These are phyloP conservation scores for Thraustochytrium striatum DNA, from an alignment of 352 stramenopile species.

Conservation along the genomic window DNA sequence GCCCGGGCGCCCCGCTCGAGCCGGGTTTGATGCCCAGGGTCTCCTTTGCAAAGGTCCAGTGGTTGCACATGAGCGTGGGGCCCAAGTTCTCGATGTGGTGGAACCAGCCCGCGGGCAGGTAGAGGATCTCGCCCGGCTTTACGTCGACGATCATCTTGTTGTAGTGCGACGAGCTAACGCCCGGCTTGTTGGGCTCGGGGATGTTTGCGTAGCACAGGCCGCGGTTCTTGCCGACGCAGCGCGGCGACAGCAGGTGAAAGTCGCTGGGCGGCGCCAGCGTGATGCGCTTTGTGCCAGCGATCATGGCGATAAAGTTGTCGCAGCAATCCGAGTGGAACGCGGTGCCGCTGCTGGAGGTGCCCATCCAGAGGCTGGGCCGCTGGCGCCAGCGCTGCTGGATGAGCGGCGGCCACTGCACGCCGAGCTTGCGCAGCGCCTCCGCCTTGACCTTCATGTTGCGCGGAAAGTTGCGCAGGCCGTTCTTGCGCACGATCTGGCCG, in stretches of 20 bases:
- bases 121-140: conserved; percentile 49
- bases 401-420: conserved; percentile 4
- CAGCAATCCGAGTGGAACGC: conserved; percentile 46
- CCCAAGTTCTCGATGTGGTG: conserved; percentile 48
- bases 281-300: conserved; percentile 46
- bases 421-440: conserved; percentile 38
- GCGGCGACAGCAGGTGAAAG: conserved; percentile 37
- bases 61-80: conserved; percentile 45
- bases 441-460: conserved; percentile 50
- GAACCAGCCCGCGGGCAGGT: conserved; percentile 46
- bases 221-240: conserved; percentile 45
- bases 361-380: conserved; percentile 43
- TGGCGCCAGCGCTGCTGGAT: conserved; percentile 33
- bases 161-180: conserved; percentile 36
- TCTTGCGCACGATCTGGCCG: conserved; percentile 31
- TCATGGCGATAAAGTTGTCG: conserved; percentile 48
- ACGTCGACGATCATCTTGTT: conserved; percentile 50
- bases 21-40: neutral
- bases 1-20: too few relatives aligned
- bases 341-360: conserved; percentile 13
- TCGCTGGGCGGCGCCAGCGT: conserved; percentile 42
- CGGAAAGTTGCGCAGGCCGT: conserved; percentile 30
- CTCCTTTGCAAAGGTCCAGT: conserved; percentile 31
- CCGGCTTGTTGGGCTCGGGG: conserved; percentile 27
- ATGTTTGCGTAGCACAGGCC: conserved; percentile 42